phyloP scores from a whole-genome alignment of 805 yeast species.

The Ogataea pignaliae region DNA sequence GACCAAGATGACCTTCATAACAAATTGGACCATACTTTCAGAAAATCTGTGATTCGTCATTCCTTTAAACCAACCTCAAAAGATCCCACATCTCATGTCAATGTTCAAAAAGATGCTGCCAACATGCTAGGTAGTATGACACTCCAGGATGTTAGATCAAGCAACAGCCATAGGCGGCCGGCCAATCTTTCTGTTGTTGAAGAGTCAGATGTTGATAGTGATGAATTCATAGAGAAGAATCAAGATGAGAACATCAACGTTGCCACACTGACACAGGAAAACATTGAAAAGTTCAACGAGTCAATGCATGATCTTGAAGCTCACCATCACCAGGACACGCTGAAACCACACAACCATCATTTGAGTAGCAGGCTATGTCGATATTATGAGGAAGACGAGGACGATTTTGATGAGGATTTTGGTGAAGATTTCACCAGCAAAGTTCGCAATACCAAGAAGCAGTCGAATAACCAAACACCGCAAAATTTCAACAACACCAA shows the following conservation, averaged over 20 bases:
- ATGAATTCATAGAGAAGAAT: conserved; percentile 3
- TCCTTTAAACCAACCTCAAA: too few relatives aligned
- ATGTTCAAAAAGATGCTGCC: too few relatives aligned
- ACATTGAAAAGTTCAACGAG: conserved; percentile 16
- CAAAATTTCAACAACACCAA: not conserved
- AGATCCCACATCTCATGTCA: too few relatives aligned
- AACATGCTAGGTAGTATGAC: too few relatives aligned
- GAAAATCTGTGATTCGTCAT: not conserved
- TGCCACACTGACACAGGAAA: conserved; percentile 22
- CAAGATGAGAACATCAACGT: not conserved
- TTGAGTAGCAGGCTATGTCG: conserved; percentile 8
- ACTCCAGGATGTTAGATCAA: not conserved
- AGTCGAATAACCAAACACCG: conserved; percentile 1
- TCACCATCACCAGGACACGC: conserved; percentile 1
- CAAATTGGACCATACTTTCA: not conserved
- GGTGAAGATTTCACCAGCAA: conserved; percentile 12
- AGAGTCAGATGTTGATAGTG: conserved; percentile 15
- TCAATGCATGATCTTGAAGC: conserved; percentile 3
- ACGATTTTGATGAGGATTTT: conserved; percentile 16
- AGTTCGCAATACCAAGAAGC: conserved; percentile 1
- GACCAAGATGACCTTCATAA: too few relatives aligned
- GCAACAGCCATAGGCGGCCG: not conserved
- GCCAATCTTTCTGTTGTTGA: conserved; percentile 19
- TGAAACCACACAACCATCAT: conserved; percentile 1
- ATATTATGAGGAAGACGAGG: conserved; percentile 17